Evolutionary conservation across 2,329 filamentous ascomycete genomes (phyloP), one percentile per base, ranked within the genome.

Genomic region (Diaporthe humulicola): DNA sequence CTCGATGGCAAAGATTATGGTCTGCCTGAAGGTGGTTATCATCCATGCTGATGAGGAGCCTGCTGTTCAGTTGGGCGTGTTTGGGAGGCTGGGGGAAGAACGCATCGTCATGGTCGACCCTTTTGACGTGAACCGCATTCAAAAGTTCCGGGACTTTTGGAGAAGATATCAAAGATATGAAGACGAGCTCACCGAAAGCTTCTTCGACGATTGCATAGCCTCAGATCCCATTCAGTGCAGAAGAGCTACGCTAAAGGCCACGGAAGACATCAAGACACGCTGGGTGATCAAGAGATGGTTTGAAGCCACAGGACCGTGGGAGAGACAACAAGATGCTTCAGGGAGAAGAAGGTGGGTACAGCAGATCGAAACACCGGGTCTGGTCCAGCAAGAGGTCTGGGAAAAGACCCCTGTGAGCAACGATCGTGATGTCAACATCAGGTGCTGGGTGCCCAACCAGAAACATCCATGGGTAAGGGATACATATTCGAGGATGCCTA

Each of bases 261-360:
- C 56, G 45, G 66, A 70, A 40, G 14, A 15, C n/a, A 56, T 56
- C 10, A 36, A 36, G 19, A 56, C 28, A 3, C 30, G 36, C 28
- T 70, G 66, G 66, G 17, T 70, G 48, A 30, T 30, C 45, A 48
- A 70, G 28, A 70, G 50, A 9, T 70, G 66, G 66, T 22, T 54
- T 19, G 66, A 70, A 7, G 28, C 14, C 28, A 40, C 30, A 36
- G 57, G 57, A 60, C 38, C 17, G 33, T 60, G 57, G 57, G 36
- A 22, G 45, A 33, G n/a, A n/a, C n/a, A 60, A 22, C 15, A 22
- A n/a, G n/a, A 40, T n/a, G 33, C 5, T n/a, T 36, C 2, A 1
- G 17, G 15, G 33, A 7, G 57, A 15, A 8, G 33, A 40, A n/a
- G 38, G 38, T 60, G 57, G 57, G 45, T 50, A 50, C 33, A 40